phyloP scores from a whole-genome alignment of 345 rosid genomes.

The Sonneratia caseolaris region DNA sequence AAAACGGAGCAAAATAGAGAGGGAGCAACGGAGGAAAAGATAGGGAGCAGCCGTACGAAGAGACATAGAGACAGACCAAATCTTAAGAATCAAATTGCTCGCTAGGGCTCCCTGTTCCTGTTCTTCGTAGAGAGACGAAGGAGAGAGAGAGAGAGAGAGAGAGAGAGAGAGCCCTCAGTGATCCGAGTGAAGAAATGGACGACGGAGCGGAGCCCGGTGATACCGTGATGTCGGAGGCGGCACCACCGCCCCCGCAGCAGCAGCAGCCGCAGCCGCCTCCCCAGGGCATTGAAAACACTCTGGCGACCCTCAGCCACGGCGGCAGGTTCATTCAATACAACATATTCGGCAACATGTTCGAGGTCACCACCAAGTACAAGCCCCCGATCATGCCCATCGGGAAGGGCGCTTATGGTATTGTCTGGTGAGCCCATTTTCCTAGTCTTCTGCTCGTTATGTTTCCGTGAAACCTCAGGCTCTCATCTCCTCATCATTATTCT shows the following conservation, averaged over 20 bases:
- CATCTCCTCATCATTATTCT: not conserved
- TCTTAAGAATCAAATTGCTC: too few relatives aligned
- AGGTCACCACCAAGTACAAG: constrained; percentile 92
- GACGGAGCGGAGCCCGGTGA: constrained; percentile 46
- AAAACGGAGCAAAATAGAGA: not conserved
- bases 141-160: not conserved
- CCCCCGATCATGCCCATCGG: constrained; percentile 99
- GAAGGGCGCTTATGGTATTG: constrained; percentile 98
- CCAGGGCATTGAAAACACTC: constrained; percentile 66
- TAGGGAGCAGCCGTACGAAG: too few relatives aligned
- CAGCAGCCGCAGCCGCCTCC: constrained; percentile 14
- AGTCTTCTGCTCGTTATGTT: not conserved
- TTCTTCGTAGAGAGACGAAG: not conserved
- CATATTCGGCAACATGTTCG: constrained; percentile 91
- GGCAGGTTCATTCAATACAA: constrained; percentile 94
- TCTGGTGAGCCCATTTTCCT: constrained; percentile 44
- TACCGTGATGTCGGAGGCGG: constrained; percentile 71
- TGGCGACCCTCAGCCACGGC: constrained; percentile 82
- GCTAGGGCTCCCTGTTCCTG: not conserved
- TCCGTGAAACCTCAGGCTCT: not conserved
- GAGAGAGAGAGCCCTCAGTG: not conserved
- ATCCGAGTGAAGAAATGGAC: constrained; percentile 18
- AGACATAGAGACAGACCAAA: too few relatives aligned
- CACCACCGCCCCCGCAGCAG: constrained; percentile 15
- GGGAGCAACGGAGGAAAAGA: too few relatives aligned